Evolutionary conservation across 1,139 yeast species (phyloP).

Genomic region (Pichia sp.): DNA sequence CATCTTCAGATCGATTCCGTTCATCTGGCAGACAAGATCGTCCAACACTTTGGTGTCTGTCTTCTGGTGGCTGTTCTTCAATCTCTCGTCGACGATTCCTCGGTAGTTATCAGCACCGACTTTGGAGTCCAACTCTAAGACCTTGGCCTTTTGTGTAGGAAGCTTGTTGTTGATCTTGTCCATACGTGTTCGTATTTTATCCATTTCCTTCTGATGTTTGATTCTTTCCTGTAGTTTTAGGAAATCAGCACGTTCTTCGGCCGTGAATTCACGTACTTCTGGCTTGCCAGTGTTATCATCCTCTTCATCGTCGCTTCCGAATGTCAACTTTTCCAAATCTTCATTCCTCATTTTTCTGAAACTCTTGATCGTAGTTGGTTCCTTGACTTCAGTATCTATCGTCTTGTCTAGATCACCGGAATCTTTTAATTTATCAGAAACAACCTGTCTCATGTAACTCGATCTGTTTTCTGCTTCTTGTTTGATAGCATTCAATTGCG

Average conservation of each 20-base stretch:
- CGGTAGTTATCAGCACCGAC: slow-evolving; percentile 23
- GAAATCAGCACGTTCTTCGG: slow-evolving; percentile 25
- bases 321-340: slow-evolving; percentile 7
- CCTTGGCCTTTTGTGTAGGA: slow-evolving; percentile 11
- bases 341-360: slow-evolving; percentile 10
- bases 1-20: slow-evolving; percentile 13
- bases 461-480: slow-evolving; percentile 15
- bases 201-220: slow-evolving; percentile 18
- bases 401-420: slow-evolving; percentile 1
- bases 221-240: slow-evolving; percentile 22
- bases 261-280: slow-evolving; percentile 21
- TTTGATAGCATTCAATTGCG: slow-evolving; percentile 19
- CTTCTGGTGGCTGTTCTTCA: neutral
- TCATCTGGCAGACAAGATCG: slow-evolving; percentile 21
- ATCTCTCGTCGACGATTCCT: slow-evolving; percentile 17
- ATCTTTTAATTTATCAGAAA: slow-evolving; percentile 18
- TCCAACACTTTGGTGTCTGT: slow-evolving; percentile 21
- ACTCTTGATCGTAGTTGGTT: neutral
- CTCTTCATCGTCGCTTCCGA: slow-evolving; percentile 5
- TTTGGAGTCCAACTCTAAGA: slow-evolving; percentile 22
- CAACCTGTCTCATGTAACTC: slow-evolving; percentile 15
- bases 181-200: slow-evolving; percentile 17
- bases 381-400: slow-evolving; percentile 2
- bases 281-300: slow-evolving; percentile 7
- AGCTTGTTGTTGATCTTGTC: slow-evolving; percentile 17